Percentiles rank a stretch among this genome's conserved stretches.
Evolutionary conservation across 768 basidiomycete species (phyloP).

Genomic region (Pleurotus cornucopiae): DNA sequence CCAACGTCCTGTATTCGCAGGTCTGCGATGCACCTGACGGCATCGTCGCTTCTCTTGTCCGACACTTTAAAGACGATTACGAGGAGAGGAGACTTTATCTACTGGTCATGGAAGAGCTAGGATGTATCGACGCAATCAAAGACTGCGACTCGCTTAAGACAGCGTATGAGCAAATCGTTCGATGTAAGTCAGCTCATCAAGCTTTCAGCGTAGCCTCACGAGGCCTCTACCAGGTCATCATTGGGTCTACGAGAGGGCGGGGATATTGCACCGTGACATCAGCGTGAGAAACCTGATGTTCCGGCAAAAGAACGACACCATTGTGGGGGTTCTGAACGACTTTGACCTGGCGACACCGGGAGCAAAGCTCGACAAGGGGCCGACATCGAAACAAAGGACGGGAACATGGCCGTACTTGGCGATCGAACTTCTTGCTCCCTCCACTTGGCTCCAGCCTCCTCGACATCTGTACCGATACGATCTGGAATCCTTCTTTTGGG

Average conservation of each 20-base stretch:
- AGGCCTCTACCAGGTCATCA: neutral
- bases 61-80: neutral
- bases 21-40: neutral
- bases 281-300: neutral
- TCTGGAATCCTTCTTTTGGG: conserved; percentile 2
- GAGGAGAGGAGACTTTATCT: neutral
- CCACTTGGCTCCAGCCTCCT: neutral
- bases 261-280: conserved; percentile 1
- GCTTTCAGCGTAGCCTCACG: no score
- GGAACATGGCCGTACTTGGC: conserved; percentile 1
- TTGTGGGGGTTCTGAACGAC: neutral
- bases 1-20: neutral
- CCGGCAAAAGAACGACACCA: neutral
- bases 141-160: neutral
- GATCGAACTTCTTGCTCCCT: neutral
- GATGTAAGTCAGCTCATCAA: neutral
- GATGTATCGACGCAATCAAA: neutral
- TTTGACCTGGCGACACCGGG: neutral
- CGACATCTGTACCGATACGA: conserved; percentile 1
- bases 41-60: neutral
- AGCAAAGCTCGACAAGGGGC: neutral
- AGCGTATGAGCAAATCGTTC: neutral
- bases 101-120: neutral
- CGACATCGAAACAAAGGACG: neutral
- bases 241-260: neutral